A percentile compares a stretch with the other conserved stretches of the same genome.
Evolutionary conservation across 805 yeast species (phyloP).

Genomic region (Saccharomycopsis synnaedendra): DNA sequence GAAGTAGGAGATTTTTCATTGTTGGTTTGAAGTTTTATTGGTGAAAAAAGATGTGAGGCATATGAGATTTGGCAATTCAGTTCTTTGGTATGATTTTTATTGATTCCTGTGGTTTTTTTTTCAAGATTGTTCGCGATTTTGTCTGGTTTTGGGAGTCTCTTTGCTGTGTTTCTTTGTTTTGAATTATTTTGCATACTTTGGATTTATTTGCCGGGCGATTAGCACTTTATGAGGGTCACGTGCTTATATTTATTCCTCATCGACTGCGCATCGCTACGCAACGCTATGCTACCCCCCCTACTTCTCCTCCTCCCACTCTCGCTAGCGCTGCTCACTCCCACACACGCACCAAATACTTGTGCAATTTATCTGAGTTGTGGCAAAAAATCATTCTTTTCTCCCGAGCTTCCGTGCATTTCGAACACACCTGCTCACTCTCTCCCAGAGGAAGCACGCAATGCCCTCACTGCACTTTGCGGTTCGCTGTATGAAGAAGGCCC

Average conservation of each 20-base stretch:
- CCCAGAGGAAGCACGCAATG: slow-evolving; percentile 25
- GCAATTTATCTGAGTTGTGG: slow-evolving; percentile 64
- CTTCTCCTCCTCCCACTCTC: background rate
- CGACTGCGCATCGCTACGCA: background rate
- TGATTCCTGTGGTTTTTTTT: too few species aligned
- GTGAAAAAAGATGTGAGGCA: too few species aligned
- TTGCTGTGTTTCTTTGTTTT: too few species aligned
- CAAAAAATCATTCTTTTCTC: slow-evolving; percentile 66
- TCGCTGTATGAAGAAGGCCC: slow-evolving; percentile 39
- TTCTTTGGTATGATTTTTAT: too few species aligned
- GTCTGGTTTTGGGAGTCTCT: too few species aligned
- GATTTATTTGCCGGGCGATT: too few species aligned
- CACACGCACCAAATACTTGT: slow-evolving; percentile 35
- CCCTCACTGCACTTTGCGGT: slow-evolving; percentile 61
- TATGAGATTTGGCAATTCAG: too few species aligned
- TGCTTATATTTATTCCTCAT: background rate
- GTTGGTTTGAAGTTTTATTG: too few species aligned
- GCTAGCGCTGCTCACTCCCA: slow-evolving; percentile 10
- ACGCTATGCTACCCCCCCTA: background rate
- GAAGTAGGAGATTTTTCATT: too few species aligned
- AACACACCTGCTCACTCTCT: slow-evolving; percentile 33
- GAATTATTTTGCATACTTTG: too few species aligned
- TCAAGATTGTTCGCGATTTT: too few species aligned
- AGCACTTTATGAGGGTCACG: background rate
- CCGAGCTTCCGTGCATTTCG: slow-evolving; percentile 68